Evolutionary conservation across 2,329 filamentous ascomycete species (phyloP), one percentile per base, ranked within the genome.

Genomic region (Dothideomycetes sp.): DNA sequence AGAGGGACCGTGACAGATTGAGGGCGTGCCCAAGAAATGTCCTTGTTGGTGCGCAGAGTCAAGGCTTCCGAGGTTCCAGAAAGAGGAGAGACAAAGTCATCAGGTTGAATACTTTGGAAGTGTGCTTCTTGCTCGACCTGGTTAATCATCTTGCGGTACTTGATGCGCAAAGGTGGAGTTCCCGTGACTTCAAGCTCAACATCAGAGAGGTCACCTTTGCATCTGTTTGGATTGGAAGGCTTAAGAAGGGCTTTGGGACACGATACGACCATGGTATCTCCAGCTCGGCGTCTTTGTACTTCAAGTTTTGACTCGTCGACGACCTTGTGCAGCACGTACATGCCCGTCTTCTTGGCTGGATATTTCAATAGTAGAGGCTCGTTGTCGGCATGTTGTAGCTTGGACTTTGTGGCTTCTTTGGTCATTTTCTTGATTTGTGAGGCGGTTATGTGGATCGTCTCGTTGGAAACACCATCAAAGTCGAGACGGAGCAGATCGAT

Each of bases 241-340:
- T 77, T 77, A 19, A 96, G 78, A 37, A 70, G 70, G 15, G 86
- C 91, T 49, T 77, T 79, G 1, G 91, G 91, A 56, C 91, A 98
- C 19, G 76, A 69, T 10, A 94, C 86, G 36, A 98, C 81, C 40
- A 93, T 80, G 0, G 87, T 83, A 51, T 91, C 84, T 52, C 88
- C 86, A 9, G 95, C 85, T 19, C 47, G 46, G 34, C 57, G 58
- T 22, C 55, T 49, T 7, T 55, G 49, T 0, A 61, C 58, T 57
- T 96, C 87, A 22, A 98, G 74, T 59, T 94, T 94, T 44, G 93
- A 91, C 57, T 94, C 81, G 57, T 98, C 91, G 47, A 94, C 66
- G 8, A 98, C 87, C 56, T 79, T 86, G 42, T 80, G 75, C 22
- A 98, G 70, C 31, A 81, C 75, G 61, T 98, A 98, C 15, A 93